Base-by-base conservation (phyloP, 2,329 filamentous ascomycete genomes). In the Plectosphaerella plurivora region DNA sequence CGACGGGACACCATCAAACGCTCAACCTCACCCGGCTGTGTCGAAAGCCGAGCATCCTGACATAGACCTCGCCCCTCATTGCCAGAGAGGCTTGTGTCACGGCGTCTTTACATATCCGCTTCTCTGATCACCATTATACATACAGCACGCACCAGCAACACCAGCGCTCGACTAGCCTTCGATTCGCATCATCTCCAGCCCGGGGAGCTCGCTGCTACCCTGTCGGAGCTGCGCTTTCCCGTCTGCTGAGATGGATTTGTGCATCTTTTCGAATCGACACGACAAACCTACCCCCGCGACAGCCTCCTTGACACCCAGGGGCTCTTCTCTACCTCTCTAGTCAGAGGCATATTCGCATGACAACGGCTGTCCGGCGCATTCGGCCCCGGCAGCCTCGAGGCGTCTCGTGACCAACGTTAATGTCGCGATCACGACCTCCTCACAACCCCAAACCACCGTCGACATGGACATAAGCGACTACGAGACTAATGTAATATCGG, bases 381-480 rank as follows among this genome's bases (percentile, higher is more conserved):
- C 20, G 54, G 54, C 54, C 53, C 46, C 46, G 45, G 48, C 41
- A 44, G 54, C 52, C 51, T 39, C 33, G 46, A 47, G 54, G 56
- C 46, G 50, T 50, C 48, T 50, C 46, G 52, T 55, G 47, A 51
- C 48, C 39, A 52, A 33, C n/a, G 54, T 58, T 57, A 41, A 58
- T 58, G 56, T 57, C 49, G 55, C 55, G 14, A 47, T 50, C 48
- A 53, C 50, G 50, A 49, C 18, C 48, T 15, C 20, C 15, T 24
- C 15, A 22, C 9, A 16, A 14, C 39, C 48, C 47, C 42, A 49
- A 63, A 58, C 67, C 59, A 63, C 67, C 60, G 68, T 64, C 78
- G 80, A 78, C 64, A 84, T 84, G 81, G 81, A 84, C 68, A 76
- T 77, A 67, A 78, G 79, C 59, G 81, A 84, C 70, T 83, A 82